Conservation (phyloP, 2,329 filamentous ascomycete species). For the Aaosphaeria arxii region DNA sequence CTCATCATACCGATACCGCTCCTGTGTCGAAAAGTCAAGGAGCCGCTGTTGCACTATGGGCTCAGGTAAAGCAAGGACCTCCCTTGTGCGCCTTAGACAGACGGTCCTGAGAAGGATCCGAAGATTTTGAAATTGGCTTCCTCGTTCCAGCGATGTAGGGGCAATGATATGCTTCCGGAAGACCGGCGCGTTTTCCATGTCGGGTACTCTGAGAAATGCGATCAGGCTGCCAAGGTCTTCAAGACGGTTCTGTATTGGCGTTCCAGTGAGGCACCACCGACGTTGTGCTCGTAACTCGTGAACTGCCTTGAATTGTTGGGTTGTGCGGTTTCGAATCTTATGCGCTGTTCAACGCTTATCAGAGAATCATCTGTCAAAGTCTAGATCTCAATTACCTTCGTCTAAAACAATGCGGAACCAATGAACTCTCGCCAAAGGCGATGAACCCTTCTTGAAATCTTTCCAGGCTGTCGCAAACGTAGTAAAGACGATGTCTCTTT, state of each 20-base stretch:
- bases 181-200: not conserved
- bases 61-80: too few species aligned
- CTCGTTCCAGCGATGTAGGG: not conserved
- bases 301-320: constrained; percentile 44
- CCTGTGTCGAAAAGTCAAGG: too few species aligned
- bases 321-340: constrained; percentile 49
- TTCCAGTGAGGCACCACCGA: constrained; percentile 42
- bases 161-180: not conserved
- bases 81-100: too few species aligned
- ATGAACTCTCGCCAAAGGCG: constrained; percentile 13
- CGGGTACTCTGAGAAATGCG: constrained; percentile 44
- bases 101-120: too few species aligned
- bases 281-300: constrained; percentile 41
- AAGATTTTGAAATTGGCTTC: too few species aligned
- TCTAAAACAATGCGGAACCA: constrained; percentile 31
- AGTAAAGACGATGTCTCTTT: constrained; percentile 25
- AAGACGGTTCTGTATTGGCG: constrained; percentile 53
- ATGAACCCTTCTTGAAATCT: constrained; percentile 7
- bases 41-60: too few species aligned
- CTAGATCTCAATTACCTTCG: constrained; percentile 14
- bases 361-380: not conserved
- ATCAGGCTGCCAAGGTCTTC: constrained; percentile 53
- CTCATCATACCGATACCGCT: too few species aligned
- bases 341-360: constrained; percentile 39
- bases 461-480: constrained; percentile 28